Conservation (phyloP, 2,329 filamentous ascomycete species). For the Calonectria pseudoturangicola region DNA sequence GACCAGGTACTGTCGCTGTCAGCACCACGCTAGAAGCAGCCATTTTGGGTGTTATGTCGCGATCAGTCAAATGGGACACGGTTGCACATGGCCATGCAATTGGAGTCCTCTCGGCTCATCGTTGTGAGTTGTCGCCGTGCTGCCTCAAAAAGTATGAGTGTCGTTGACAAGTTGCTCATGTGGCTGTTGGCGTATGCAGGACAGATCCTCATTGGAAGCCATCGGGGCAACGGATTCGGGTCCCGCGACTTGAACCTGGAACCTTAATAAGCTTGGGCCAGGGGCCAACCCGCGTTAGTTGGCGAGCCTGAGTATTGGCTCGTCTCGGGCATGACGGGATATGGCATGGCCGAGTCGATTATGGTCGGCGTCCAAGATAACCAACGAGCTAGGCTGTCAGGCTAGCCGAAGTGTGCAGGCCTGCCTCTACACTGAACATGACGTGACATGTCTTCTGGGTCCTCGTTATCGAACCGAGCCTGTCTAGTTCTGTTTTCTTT, state of each 20-base stretch:
- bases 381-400: background rate
- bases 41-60: background rate
- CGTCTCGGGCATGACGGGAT: constrained; percentile 18
- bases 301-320: constrained; percentile 9
- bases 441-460: constrained; percentile 32
- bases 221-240: constrained; percentile 41
- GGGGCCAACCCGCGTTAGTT: constrained; percentile 15
- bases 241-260: constrained; percentile 29
- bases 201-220: constrained; percentile 33
- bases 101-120: no score
- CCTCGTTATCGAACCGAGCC: constrained; percentile 34
- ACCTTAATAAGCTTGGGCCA: constrained; percentile 26
- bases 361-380: constrained; percentile 10
- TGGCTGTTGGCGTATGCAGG: constrained; percentile 29
- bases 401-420: constrained; percentile 14
- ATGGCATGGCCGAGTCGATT: background rate
- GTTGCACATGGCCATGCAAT: background rate
- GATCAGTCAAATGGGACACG: constrained; percentile 7
- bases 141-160: constrained; percentile 6
- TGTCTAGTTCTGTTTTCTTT: constrained; percentile 18
- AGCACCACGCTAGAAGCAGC: constrained; percentile 11
- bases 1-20: constrained; percentile 8
- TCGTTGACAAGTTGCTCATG: constrained; percentile 18
- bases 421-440: background rate
- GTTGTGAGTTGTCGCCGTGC: background rate